phyloP scores from a whole-genome alignment of 2,329 filamentous ascomycete species.

The Shiraia bambusicola region DNA sequence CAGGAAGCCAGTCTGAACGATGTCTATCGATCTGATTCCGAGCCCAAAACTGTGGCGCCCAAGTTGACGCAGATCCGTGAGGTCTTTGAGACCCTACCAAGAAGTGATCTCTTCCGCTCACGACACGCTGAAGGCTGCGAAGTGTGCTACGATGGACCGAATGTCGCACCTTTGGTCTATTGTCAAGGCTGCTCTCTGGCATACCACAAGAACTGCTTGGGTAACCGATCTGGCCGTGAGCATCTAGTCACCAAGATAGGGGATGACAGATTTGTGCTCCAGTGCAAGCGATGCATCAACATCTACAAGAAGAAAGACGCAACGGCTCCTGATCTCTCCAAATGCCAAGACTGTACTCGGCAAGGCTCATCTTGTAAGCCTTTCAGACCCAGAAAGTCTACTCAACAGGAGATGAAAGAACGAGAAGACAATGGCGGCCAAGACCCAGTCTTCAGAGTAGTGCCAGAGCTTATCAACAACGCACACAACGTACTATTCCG shows the following conservation, averaged over 20 bases:
- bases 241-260: conserved; percentile 86
- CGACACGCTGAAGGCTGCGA: conserved; percentile 73
- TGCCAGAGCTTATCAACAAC: conserved; percentile 70
- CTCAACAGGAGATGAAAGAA: conserved; percentile 80
- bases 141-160: conserved; percentile 63
- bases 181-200: conserved; percentile 88
- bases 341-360: conserved; percentile 69
- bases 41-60: conserved; percentile 45
- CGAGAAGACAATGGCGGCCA: conserved; percentile 75
- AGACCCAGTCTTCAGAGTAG: conserved; percentile 71
- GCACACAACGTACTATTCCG: conserved; percentile 76
- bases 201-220: conserved; percentile 83
- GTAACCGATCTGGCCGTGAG: conserved; percentile 71
- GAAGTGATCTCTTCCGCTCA: conserved; percentile 66
- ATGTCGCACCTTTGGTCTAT: conserved; percentile 71
- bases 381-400: conserved; percentile 71
- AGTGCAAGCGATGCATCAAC: conserved; percentile 84
- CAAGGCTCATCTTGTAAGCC: conserved; percentile 70
- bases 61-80: conserved; percentile 68
- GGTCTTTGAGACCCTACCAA: conserved; percentile 64
- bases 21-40: conserved; percentile 51
- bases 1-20: conserved; percentile 63
- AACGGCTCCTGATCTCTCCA: conserved; percentile 67
- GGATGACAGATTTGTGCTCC: conserved; percentile 76
- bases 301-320: conserved; percentile 66